Evolutionary conservation across 345 rosid species (phyloP).

Genomic region (Bruguiera parviflora): DNA sequence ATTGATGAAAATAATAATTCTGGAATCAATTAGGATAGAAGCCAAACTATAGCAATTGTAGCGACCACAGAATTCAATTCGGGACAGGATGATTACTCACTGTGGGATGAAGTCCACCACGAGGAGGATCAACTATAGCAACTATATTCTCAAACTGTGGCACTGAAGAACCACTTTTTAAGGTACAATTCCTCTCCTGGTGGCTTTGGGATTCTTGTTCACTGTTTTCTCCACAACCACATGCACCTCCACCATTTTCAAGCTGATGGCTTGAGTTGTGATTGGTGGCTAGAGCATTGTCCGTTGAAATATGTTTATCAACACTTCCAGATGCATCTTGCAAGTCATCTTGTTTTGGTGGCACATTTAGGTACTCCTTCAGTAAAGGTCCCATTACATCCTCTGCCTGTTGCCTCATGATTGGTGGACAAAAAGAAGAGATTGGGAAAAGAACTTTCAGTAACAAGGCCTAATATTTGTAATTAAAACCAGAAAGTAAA

Average conservation of each 20-base stretch:
- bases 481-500: not conserved
- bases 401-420: conserved; percentile 59
- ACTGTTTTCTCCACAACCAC: conserved; percentile 26
- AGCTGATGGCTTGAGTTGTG: conserved; percentile 33
- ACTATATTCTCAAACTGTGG: conserved; percentile 68
- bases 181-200: conserved; percentile 29
- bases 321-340: conserved; percentile 28
- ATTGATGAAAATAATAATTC: not conserved
- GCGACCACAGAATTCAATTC: too few species aligned
- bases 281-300: conserved; percentile 19
- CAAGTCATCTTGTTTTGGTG: conserved; percentile 39
- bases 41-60: too few species aligned
- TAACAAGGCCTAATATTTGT: not conserved
- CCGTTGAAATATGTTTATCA: conserved; percentile 21
- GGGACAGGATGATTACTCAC: conserved; percentile 37
- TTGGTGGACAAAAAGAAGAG: conserved; percentile 11
- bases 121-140: conserved; percentile 98
- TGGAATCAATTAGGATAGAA: not conserved
- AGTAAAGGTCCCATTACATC: conserved; percentile 81
- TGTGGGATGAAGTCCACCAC: conserved; percentile 82
- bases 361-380: conserved; percentile 52
- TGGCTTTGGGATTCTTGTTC: conserved; percentile 34
- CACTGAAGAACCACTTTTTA: conserved; percentile 30
- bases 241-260: conserved; percentile 26
- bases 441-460: not conserved